Evolutionary conservation across 192 early-diverging fungal species (phyloP).

Genomic region (Gorgonomyces haynaldii): DNA sequence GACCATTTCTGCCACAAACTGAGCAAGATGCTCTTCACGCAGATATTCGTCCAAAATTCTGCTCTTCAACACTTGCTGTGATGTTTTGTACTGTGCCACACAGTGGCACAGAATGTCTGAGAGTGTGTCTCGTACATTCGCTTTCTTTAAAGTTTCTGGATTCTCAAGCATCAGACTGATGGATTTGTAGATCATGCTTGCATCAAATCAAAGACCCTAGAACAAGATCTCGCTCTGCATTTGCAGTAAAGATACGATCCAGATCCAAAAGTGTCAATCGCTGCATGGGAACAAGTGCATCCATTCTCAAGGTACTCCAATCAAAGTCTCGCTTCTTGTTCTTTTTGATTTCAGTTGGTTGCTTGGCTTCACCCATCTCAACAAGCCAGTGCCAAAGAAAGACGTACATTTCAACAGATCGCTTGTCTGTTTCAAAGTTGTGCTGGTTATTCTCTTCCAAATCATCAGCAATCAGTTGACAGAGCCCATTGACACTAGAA

Average conservation of each 20-base stretch:
- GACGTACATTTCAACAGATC: conserved; percentile 67
- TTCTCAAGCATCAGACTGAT: neutral
- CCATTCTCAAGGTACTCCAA: too few species aligned
- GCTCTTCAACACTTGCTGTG: conserved; percentile 41
- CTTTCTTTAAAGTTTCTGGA: conserved; percentile 20
- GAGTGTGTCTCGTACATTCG: conserved; percentile 32
- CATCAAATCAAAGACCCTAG: conserved; percentile 8
- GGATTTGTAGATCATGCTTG: neutral
- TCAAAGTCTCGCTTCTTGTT: conserved; percentile 19
- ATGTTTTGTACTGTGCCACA: conserved; percentile 67
- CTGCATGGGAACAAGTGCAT: too few species aligned
- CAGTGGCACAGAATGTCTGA: conserved; percentile 65
- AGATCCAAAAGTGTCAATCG: too few species aligned
- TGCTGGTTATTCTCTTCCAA: conserved; percentile 57
- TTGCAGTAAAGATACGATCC: conserved; percentile 5
- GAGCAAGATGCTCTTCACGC: conserved; percentile 36
- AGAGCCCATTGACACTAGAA: conserved; percentile 59
- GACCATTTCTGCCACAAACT: conserved; percentile 32
- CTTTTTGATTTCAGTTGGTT: conserved; percentile 16
- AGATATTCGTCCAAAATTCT: conserved; percentile 18
- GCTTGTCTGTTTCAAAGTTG: conserved; percentile 52
- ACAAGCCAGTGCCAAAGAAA: conserved; percentile 78
- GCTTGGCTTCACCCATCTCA: conserved; percentile 42
- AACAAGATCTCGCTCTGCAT: conserved; percentile 3
- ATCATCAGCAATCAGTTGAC: conserved; percentile 45